phyloP scores from a whole-genome alignment of 1,139 yeast species.

The Pichia terricola region DNA sequence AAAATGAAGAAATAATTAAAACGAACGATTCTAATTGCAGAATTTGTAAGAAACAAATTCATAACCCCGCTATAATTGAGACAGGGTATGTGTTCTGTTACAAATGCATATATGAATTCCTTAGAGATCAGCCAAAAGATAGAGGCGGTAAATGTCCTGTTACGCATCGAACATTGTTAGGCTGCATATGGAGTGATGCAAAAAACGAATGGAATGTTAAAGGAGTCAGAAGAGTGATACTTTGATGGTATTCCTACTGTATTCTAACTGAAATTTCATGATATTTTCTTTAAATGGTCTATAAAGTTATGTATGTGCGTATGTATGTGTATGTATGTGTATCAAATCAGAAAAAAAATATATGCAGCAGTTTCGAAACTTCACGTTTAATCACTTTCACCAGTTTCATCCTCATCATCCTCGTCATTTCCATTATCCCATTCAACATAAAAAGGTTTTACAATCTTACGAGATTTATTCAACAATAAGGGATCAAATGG shows the following conservation, averaged over 20 bases:
- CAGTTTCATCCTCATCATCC: conserved; percentile 25
- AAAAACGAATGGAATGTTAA: conserved; percentile 60
- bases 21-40: conserved; percentile 39
- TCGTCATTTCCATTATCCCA: conserved; percentile 51
- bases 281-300: not conserved
- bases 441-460: conserved; percentile 57
- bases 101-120: conserved; percentile 66
- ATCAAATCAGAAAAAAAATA: not conserved
- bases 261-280: no score
- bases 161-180: conserved; percentile 62
- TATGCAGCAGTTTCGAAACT: no score
- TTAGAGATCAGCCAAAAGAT: conserved; percentile 33
- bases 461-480: conserved; percentile 46
- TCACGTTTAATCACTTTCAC: not conserved
- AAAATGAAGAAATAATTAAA: conserved; percentile 4
- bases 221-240: conserved; percentile 63
- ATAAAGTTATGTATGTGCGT: conserved; percentile 16
- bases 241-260: conserved; percentile 14
- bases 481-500: conserved; percentile 91
- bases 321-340: no score
- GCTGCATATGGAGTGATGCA: conserved; percentile 56
- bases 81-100: conserved; percentile 90
- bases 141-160: conserved; percentile 81
- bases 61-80: conserved; percentile 80
- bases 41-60: conserved; percentile 54